Evolutionary conservation across 106 monocot species (phyloP).

Genomic region (Dioscorea alata): DNA sequence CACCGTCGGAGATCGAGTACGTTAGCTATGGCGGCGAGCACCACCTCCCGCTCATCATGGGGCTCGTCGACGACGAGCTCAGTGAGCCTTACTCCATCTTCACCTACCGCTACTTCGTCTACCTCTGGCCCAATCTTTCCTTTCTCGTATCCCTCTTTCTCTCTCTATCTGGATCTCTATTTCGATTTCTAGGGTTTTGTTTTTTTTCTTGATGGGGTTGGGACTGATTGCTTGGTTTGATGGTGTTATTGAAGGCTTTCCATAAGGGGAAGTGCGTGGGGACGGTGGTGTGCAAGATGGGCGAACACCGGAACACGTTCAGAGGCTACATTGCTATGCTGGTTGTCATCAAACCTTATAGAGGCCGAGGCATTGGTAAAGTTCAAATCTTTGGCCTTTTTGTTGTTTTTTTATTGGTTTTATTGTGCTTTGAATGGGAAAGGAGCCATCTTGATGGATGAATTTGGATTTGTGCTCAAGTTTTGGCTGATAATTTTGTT

Average conservation of each 20-base stretch:
- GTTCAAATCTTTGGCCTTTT: not conserved
- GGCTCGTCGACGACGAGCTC: conserved; percentile 85
- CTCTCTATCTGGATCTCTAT: not conserved
- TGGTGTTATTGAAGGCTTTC: conserved; percentile 52
- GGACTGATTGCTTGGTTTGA: not conserved
- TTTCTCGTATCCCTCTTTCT: conserved; percentile 51
- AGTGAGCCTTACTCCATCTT: conserved; percentile 99
- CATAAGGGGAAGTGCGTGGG: conserved; percentile 87
- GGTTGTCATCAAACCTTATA: conserved; percentile 86
- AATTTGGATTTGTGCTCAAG: too few species aligned
- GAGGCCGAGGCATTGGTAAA: conserved; percentile 89
- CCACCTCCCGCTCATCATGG: conserved; percentile 94
- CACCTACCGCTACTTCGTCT: conserved; percentile 99
- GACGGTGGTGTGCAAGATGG: conserved; percentile 99
- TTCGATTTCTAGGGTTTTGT: not conserved
- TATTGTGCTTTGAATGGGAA: not conserved
- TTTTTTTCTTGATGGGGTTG: not conserved
- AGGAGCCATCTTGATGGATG: not conserved
- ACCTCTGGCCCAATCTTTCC: conserved; percentile 91
- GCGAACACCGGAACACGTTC: conserved; percentile 66
- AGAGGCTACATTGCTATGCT: conserved; percentile 98
- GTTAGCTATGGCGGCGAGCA: conserved; percentile 96
- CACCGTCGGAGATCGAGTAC: conserved; percentile 64
- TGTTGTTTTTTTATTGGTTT: not conserved
- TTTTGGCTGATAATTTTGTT: too few species aligned